Percentiles rank a stretch among this genome's conserved stretches.
These are phyloP conservation scores for Hypoxylon intermedium DNA, from an alignment of 495 filamentous ascomycete genomes.

Conservation along the genomic window DNA sequence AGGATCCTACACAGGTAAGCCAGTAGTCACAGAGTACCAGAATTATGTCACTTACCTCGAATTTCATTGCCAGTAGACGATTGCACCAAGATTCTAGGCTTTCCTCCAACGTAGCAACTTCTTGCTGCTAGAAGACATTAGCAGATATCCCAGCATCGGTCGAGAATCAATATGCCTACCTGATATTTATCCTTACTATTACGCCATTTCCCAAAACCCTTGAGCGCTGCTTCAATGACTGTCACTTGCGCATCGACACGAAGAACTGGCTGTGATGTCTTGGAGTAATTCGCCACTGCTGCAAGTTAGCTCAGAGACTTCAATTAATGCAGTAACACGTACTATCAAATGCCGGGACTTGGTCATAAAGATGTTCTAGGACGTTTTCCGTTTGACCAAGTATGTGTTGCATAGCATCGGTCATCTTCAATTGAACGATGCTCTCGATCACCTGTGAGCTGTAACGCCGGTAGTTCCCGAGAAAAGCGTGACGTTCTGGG, in stretches of 20 bases:
- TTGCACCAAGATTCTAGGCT: constrained; percentile 83
- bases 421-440: constrained; percentile 77
- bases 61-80: constrained; percentile 72
- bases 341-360: constrained; percentile 72
- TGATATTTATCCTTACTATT: constrained; percentile 60
- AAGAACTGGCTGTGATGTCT: constrained; percentile 76
- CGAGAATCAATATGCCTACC: constrained; percentile 44
- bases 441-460: constrained; percentile 83
- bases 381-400: constrained; percentile 75
- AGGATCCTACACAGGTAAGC: constrained; percentile 67
- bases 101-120: constrained; percentile 66
- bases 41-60: constrained; percentile 62
- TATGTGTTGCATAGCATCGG: constrained; percentile 87
- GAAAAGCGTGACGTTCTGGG: constrained; percentile 92
- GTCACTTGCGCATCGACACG: constrained; percentile 87
- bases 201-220: constrained; percentile 86
- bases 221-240: constrained; percentile 88
- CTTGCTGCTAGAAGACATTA: constrained; percentile 59
- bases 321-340: constrained; percentile 38
- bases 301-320: constrained; percentile 42
- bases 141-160: not conserved
- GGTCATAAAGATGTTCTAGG: constrained; percentile 76
- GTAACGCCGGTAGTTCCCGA: constrained; percentile 95
- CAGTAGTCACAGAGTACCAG: not conserved
- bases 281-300: constrained; percentile 75